Percentiles rank a stretch among this genome's conserved stretches.
Evolutionary conservation across 306 rosid genomes (phyloP).

Genomic region (Alnus glutinosa): DNA sequence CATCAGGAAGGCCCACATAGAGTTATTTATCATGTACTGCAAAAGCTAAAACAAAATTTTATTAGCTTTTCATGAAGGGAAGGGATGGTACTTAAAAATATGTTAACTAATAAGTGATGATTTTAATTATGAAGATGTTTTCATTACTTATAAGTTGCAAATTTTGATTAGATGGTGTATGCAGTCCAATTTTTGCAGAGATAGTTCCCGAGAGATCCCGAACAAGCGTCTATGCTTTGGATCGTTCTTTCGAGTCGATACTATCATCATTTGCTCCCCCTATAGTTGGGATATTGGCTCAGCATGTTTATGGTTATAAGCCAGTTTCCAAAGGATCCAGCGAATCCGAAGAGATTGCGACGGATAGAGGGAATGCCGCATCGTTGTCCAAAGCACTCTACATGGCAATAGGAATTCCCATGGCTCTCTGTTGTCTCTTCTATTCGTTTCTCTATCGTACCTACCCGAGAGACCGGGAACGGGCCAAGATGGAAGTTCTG

Average conservation of each 20-base stretch:
- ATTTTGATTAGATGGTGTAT: conserved; percentile 26
- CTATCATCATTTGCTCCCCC: conserved; percentile 93
- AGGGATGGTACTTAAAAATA: not conserved
- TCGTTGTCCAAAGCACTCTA: conserved; percentile 56
- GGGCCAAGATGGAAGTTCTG: conserved; percentile 54
- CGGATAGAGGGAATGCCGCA: conserved; percentile 51
- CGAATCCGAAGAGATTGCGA: conserved; percentile 45
- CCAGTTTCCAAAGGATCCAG: conserved; percentile 57
- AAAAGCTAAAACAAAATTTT: not conserved
- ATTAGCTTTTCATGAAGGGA: conserved; percentile 10
- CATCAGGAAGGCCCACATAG: not conserved
- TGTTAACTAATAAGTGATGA: not conserved
- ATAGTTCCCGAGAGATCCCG: conserved; percentile 90
- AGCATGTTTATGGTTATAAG: conserved; percentile 76
- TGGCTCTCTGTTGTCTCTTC: conserved; percentile 59
- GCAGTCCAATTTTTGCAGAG: conserved; percentile 97
- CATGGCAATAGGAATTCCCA: conserved; percentile 56
- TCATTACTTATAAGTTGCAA: not conserved
- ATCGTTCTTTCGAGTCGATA: conserved; percentile 79
- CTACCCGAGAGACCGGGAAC: conserved; percentile 57
- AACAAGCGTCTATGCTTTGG: conserved; percentile 89
- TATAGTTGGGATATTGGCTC: conserved; percentile 83
- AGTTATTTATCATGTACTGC: not conserved
- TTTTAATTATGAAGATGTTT: not conserved
- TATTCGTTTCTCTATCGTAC: conserved; percentile 54